Evolutionary conservation across 768 basidiomycete genomes (phyloP), one percentile per base, ranked within the genome.

Genomic region (Phallus indusiatus): DNA sequence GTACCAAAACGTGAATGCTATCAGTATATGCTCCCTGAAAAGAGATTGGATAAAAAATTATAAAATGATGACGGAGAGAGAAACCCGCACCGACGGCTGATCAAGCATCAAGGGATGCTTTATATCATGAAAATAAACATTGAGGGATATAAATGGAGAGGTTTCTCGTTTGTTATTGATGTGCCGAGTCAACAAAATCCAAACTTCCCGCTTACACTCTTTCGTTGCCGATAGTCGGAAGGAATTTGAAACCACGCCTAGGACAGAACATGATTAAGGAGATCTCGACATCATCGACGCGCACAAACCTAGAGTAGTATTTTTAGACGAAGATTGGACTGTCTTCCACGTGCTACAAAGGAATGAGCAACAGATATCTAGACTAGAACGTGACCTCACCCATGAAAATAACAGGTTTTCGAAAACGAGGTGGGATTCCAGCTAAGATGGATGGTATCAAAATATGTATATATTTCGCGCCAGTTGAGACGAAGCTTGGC

Each of bases 101-200:
- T 57, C 42, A 20, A 18, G 22, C 1, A 33, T 35, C 22, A 37
- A 33, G 18, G 33, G 35, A 47, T 36, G 54, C 11, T 62, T 62
- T 34, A 66, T 64, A 47, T 71, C 69, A 42, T 64, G 64, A 8
- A 59, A 36, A 37, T 35, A 10, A 3, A 82, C 59, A 76, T 74
- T 76, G 21, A 94, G 66, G 7, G 88, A 81, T 52, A 90, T 83
- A 67, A 83, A 94, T 61, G 90, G 86, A 1, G 78, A 72, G 5
- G 73, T 77, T 46, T 79, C 75, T 50, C 73, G 77, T n/a, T 81
- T 86, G 62, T 85, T 75, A 0, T 69, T 68, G 8, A 87, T 68
- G 68, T 98, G 94, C 28, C 91, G 81, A 0, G 85, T 86, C 1
- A 97, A 76, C 1, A 94, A 77, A 8, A 94, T 65, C 90, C 88